Evolutionary conservation across 225 moss, liverwort and hornwort genomes (phyloP), one percentile per base, ranked within the genome.

Genomic region (Sphagnum contortum): DNA sequence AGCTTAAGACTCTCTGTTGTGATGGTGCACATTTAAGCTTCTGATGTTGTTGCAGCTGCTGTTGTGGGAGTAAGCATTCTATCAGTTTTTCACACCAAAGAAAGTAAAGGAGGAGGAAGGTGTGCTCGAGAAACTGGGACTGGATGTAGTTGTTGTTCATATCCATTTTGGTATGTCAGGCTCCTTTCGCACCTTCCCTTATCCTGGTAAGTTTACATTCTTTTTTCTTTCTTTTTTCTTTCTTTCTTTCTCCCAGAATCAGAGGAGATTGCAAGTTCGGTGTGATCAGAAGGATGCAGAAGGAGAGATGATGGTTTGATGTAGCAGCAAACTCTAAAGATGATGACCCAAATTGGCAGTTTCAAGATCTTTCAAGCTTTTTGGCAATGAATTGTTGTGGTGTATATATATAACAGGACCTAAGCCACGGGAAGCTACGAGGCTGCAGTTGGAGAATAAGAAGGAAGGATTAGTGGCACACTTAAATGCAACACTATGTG

Each of bases 121-220:
- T 48, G 66, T 68, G 48, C 50, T 80, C 65, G 75, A 60, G 63
- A 81, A 83, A 60, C 70, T 87, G 53, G 85, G 81, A 48, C 80
- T 85, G 63, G 87, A 83, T 68, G 81, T 72, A 7, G 72, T 89
- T 59, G 87, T 89, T 55, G 89, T 91, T 44, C 94, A 89, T 57
- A 89, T 91, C 10, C 91, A 94, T 69, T 77, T 94, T 69, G 94
- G 94, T 61, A 91, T 91, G 94, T 87, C 94, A 53, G 94, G 94
- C 49, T 91, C 89, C 50, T 94, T 94, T 67, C 91, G 91, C 69
- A 82, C 60, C 11, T 91, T 84, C 81, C 53, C 63, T 49, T 82
- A 71, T 75, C 94, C 91, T 55, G 91, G 94, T 91, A 77, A 4
- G 44, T 47, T 1, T 6, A 44, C 5, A 59, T 9, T 12, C 46